These are phyloP conservation scores for Vaccinium darrowii DNA, from an alignment of 148 eudicot genomes.

Conservation along the genomic window DNA sequence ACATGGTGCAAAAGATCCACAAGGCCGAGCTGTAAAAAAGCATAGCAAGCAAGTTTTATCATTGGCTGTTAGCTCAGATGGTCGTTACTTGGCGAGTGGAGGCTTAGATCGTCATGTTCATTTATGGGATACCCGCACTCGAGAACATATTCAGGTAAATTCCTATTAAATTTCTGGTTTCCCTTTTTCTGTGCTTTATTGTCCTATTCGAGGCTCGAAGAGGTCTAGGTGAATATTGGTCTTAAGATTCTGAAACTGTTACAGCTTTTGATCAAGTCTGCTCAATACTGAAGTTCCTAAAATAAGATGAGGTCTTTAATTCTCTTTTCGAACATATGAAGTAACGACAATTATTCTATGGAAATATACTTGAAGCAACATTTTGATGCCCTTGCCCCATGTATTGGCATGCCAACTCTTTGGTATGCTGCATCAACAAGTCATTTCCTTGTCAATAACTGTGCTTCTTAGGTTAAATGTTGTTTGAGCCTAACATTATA, in stretches of 20 bases:
- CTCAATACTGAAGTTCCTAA: background rate
- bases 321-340: background rate
- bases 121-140: conserved; percentile 89
- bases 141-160: conserved; percentile 77
- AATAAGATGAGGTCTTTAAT: background rate
- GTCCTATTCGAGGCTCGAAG: background rate
- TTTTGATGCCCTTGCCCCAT: background rate
- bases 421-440: background rate
- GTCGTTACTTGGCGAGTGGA: conserved; percentile 87
- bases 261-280: background rate
- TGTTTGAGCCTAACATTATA: background rate
- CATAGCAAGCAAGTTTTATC: conserved; percentile 74
- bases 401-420: background rate
- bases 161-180: background rate
- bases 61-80: conserved; percentile 83
- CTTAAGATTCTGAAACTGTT: background rate
- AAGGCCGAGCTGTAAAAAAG: conserved; percentile 57
- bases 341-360: background rate
- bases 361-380: background rate
- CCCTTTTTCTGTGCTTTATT: background rate
- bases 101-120: conserved; percentile 95
- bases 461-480: background rate
- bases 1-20: conserved; percentile 67
- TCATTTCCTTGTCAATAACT: background rate
- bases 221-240: background rate